A percentile compares a stretch with the other conserved stretches of the same genome.
Evolutionary conservation across 768 basidiomycete genomes (phyloP).

Genomic region (Pleurotus djamor): DNA sequence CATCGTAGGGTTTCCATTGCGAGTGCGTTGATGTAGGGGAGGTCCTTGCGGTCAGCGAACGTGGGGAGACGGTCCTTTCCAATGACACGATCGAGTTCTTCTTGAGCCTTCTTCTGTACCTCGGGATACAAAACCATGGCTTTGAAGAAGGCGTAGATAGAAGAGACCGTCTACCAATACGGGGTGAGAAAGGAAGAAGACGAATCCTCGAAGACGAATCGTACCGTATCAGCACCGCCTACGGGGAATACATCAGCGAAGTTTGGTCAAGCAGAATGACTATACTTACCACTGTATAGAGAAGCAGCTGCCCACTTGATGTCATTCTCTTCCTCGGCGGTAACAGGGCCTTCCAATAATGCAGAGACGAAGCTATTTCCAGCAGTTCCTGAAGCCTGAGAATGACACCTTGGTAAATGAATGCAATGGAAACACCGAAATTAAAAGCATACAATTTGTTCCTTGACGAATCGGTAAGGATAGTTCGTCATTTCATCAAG

Average conservation of each 20-base stretch:
- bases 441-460: conserved; percentile 35
- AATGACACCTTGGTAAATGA: not conserved
- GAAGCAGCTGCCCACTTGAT: conserved; percentile 45
- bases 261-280: not conserved
- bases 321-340: conserved; percentile 28
- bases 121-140: conserved; percentile 5
- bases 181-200: not conserved
- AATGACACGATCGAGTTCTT: conserved; percentile 1
- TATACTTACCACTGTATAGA: conserved; percentile 29
- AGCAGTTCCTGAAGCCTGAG: conserved; percentile 21
- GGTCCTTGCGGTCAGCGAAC: not conserved
- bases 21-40: conserved; percentile 2
- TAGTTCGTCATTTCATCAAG: conserved; percentile 42
- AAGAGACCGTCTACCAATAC: not conserved
- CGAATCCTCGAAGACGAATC: not conserved
- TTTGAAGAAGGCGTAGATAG: not conserved
- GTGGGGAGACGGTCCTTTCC: conserved; percentile 1
- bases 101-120: conserved; percentile 6
- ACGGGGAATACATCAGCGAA: not conserved
- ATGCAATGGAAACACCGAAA: not conserved
- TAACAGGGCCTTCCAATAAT: conserved; percentile 25
- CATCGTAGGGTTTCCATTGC: not conserved
- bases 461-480: conserved; percentile 42
- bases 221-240: conserved; percentile 40
- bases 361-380: conserved; percentile 32